Conservation (phyloP, 2,329 filamentous ascomycete genomes). For the Colletotrichum euphorbiae region DNA sequence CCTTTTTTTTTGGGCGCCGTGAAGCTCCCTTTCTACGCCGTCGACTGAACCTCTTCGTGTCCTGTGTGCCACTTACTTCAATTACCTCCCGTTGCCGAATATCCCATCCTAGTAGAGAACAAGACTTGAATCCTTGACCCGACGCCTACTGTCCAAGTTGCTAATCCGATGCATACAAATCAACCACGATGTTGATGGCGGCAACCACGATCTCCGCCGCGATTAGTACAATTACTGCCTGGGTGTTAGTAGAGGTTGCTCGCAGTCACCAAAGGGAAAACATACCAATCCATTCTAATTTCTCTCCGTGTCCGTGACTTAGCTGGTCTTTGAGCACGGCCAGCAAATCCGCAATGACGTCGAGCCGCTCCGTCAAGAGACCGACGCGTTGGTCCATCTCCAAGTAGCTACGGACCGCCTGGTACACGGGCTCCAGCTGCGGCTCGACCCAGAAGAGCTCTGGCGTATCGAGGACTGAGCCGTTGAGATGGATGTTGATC, state of each 20-base stretch:
- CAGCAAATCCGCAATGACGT: constrained; percentile 92
- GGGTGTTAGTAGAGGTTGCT: constrained; percentile 37
- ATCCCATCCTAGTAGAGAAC: background rate
- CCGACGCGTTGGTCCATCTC: constrained; percentile 98
- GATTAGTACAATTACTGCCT: constrained; percentile 89
- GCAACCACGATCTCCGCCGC: constrained; percentile 95
- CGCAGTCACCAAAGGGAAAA: constrained; percentile 39
- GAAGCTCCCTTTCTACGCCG: constrained; percentile 34
- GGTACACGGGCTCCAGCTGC: constrained; percentile 94
- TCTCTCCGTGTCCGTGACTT: constrained; percentile 91
- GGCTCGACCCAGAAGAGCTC: constrained; percentile 99
- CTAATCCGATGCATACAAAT: constrained; percentile 75
- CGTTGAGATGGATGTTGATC: constrained; percentile 98
- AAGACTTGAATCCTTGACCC: background rate
- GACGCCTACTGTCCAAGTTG: constrained; percentile 9
- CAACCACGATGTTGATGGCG: constrained; percentile 93
- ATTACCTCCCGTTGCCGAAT: constrained; percentile 19
- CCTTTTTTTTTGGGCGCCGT: constrained; percentile 15
- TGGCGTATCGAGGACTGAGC: constrained; percentile 94
- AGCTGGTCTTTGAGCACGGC: constrained; percentile 96
- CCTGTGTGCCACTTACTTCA: constrained; percentile 27
- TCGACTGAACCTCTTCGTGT: constrained; percentile 21
- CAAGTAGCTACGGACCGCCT: constrained; percentile 92
- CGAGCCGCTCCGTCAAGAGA: constrained; percentile 87
- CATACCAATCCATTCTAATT: constrained; percentile 89